Base-by-base conservation (phyloP, 768 basidiomycete species). In the Dioszegia aurantiaca region DNA sequence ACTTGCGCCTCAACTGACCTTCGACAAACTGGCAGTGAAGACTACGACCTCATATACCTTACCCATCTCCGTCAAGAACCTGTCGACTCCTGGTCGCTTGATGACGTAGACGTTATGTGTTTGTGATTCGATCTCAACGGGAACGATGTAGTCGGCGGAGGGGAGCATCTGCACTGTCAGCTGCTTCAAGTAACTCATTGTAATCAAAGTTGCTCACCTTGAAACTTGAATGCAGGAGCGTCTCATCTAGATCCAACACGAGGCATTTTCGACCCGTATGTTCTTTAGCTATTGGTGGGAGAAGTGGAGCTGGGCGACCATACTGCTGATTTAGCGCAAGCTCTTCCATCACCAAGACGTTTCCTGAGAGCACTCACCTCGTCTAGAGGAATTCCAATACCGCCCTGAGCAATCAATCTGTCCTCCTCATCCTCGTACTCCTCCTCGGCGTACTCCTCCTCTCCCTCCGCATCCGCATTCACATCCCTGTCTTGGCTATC, bases 21-120 rank as follows among this genome's bases (percentile, higher is more conserved):
- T 99, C 83, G 90, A 93, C 58, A 99, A 78, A 78, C 90, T 93
- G 8, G 95, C 95, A 5, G 95, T 99, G 77, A 98, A 99, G 10
- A 99, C 89, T 30, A 99, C 94, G 48, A 99, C 82, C 77, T 99
- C 95, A 74, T 94, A 99, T 43, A 97, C 86, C 77, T 98, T 92
- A 36, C 95, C 95, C 95, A 98, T 99, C 79, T 86, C 87, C 80
- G 89, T 89, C 74, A 99, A 80, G 78, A 98, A 99, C 72, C 86
- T 87, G 75, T 99, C 95, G 16, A 99, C 95, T 16, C 95, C 95
- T 9, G 95, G 95, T 49, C 95, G 87, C 78, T 98, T 98, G 78
- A 98, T 89, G 47, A 98, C 95, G 78, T 98, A 97, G 64, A 98
- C 92, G 72, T 99, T 97, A 77, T 99, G 95, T 83, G 88, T 89